Conservation (phyloP, 2,329 filamentous ascomycete species). For the Onygena corvina region DNA sequence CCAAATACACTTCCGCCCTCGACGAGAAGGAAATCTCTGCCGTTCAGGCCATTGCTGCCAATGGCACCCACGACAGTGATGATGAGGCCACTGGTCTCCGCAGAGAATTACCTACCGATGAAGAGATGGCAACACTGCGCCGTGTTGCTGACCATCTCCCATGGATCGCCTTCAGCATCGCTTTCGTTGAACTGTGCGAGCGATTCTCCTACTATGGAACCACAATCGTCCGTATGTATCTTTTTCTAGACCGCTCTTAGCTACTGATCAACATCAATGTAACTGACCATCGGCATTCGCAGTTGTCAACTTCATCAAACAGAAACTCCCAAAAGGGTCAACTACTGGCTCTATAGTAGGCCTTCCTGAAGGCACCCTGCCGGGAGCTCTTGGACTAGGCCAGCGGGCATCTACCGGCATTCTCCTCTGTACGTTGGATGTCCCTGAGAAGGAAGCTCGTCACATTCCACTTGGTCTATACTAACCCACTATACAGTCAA, state of each 20-base stretch:
- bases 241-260: background rate
- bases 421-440: slow-evolving; percentile 31
- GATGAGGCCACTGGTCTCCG: slow-evolving; percentile 11
- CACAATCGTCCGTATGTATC: slow-evolving; percentile 48
- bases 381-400: slow-evolving; percentile 48
- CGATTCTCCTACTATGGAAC: slow-evolving; percentile 69
- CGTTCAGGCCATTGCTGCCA: slow-evolving; percentile 8
- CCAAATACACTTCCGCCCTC: background rate
- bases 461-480: background rate
- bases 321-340: slow-evolving; percentile 43
- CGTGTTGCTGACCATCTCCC: slow-evolving; percentile 40
- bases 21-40: slow-evolving; percentile 13
- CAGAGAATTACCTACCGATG: slow-evolving; percentile 21
- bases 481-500: slow-evolving; percentile 33
- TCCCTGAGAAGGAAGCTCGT: background rate
- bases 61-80: slow-evolving; percentile 13
- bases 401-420: slow-evolving; percentile 44
- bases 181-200: slow-evolving; percentile 63
- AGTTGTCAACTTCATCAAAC: slow-evolving; percentile 53
- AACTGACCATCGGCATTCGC: slow-evolving; percentile 11
- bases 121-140: slow-evolving; percentile 27
- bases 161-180: slow-evolving; percentile 55
- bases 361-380: slow-evolving; percentile 31
- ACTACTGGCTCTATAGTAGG: slow-evolving; percentile 39
- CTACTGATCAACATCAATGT: background rate